Conservation (phyloP, 352 stramenopile genomes). For the Globisporangium canariense region DNA sequence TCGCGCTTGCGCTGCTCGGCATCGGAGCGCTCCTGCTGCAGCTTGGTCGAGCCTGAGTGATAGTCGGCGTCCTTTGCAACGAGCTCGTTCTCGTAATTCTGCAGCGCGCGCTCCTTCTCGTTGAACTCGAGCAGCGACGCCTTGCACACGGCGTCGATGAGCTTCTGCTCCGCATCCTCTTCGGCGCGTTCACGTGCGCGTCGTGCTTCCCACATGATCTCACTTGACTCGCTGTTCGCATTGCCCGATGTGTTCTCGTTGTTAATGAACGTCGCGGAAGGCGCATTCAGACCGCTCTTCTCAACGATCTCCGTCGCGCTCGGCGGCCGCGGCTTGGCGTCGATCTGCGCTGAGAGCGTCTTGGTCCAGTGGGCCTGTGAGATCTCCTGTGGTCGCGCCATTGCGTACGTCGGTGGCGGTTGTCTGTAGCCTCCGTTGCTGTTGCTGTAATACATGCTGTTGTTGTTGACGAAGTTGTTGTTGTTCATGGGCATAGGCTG, state of each 20-base stretch:
- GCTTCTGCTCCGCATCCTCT: slow-evolving; percentile 59
- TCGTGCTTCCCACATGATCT: slow-evolving; percentile 66
- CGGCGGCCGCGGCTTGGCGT: slow-evolving; percentile 5
- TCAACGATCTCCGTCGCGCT: slow-evolving; percentile 1
- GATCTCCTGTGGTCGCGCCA: not conserved
- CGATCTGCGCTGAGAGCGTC: slow-evolving; percentile 28
- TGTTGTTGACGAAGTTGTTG: not conserved
- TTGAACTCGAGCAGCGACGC: slow-evolving; percentile 75
- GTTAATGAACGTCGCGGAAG: not conserved
- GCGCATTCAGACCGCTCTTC: not conserved
- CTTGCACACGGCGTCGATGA: slow-evolving; percentile 75
- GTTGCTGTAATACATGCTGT: not conserved
- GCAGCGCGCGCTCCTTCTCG: slow-evolving; percentile 55
- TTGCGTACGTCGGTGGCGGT: not conserved
- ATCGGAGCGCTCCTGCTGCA: slow-evolving; percentile 40
- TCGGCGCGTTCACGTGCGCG: slow-evolving; percentile 48
- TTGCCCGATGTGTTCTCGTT: slow-evolving; percentile 6
- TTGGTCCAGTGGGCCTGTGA: slow-evolving; percentile 14
- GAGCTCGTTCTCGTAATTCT: slow-evolving; percentile 46
- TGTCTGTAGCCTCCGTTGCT: not conserved
- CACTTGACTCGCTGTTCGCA: slow-evolving; percentile 8
- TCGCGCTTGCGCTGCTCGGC: slow-evolving; percentile 59
- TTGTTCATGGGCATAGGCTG: not conserved
- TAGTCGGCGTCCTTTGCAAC: slow-evolving; percentile 27
- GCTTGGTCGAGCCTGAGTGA: slow-evolving; percentile 27